These are phyloP conservation scores for Penicillium verrucosum DNA, from an alignment of 2,329 filamentous ascomycete genomes.

Conservation along the genomic window DNA sequence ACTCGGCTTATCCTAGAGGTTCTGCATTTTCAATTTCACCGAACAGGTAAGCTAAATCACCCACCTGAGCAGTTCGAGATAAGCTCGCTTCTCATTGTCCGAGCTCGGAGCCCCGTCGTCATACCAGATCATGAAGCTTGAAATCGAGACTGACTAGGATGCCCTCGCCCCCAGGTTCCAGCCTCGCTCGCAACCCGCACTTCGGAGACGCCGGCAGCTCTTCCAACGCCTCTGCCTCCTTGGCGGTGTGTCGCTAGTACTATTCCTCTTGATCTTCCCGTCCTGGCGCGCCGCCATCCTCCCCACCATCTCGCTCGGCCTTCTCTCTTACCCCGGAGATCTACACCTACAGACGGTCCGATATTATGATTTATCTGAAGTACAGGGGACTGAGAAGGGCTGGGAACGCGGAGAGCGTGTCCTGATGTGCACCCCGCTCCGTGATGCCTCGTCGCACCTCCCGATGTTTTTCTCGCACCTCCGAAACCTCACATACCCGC, in stretches of 20 bases:
- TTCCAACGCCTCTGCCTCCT: conserved; percentile 63
- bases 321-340: conserved; percentile 64
- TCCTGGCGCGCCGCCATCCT: conserved; percentile 65
- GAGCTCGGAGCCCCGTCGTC: neutral
- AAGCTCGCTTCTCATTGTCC: neutral
- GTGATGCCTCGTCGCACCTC: conserved; percentile 87
- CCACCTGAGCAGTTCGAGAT: neutral
- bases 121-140: conserved; percentile 1
- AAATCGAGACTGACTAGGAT: conserved; percentile 8
- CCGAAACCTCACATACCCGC: conserved; percentile 93
- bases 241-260: conserved; percentile 55
- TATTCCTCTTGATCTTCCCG: conserved; percentile 71
- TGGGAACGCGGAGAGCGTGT: conserved; percentile 98
- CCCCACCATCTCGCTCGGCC: conserved; percentile 63
- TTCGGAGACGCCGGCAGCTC: conserved; percentile 70
- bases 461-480: conserved; percentile 99
- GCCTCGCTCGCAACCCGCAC: conserved; percentile 71
- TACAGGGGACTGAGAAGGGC: conserved; percentile 84
- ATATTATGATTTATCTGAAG: conserved; percentile 92
- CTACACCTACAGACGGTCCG: conserved; percentile 89
- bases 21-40: conserved; percentile 82
- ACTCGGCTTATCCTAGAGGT: conserved; percentile 64
- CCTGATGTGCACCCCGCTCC: conserved; percentile 85
- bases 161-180: conserved; percentile 64
- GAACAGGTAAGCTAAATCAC: conserved; percentile 63